Evolutionary conservation across 2,329 filamentous ascomycete genomes (phyloP).

Genomic region (Cercospora brassicicola): DNA sequence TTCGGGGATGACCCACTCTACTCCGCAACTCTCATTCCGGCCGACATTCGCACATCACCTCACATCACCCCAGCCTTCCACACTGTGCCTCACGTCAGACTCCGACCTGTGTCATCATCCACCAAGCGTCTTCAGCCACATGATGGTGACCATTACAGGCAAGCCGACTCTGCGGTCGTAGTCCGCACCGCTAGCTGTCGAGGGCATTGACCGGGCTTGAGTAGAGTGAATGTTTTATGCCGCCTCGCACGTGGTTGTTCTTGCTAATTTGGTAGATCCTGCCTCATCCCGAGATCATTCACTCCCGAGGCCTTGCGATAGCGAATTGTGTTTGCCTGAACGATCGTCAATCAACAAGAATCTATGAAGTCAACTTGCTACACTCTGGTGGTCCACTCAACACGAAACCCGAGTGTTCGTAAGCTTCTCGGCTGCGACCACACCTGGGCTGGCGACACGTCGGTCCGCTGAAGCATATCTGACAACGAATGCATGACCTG

Average conservation of each 20-base stretch:
- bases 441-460: not conserved
- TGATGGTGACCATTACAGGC: not conserved
- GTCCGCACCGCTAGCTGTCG: not conserved
- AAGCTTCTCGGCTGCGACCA: not conserved
- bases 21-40: not conserved
- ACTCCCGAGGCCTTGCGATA: not conserved
- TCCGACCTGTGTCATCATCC: not conserved
- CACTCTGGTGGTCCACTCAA: not conserved
- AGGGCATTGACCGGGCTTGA: not conserved
- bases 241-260: not conserved
- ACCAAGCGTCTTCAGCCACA: not conserved
- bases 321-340: not conserved
- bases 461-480: not conserved
- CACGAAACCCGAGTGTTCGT: not conserved
- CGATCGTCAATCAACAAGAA: not conserved
- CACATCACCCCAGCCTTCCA: not conserved
- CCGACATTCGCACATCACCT: constrained; percentile 23
- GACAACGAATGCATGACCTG: not conserved
- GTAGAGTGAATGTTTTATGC: not conserved
- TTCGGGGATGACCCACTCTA: constrained; percentile 22
- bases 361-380: not conserved
- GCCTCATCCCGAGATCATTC: not conserved
- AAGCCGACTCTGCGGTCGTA: not conserved
- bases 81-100: not conserved
- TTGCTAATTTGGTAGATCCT: not conserved